Evolutionary conservation across 179 eudicot genomes (phyloP), one percentile per base, ranked within the genome.

Genomic region (Silene noctiflora): DNA sequence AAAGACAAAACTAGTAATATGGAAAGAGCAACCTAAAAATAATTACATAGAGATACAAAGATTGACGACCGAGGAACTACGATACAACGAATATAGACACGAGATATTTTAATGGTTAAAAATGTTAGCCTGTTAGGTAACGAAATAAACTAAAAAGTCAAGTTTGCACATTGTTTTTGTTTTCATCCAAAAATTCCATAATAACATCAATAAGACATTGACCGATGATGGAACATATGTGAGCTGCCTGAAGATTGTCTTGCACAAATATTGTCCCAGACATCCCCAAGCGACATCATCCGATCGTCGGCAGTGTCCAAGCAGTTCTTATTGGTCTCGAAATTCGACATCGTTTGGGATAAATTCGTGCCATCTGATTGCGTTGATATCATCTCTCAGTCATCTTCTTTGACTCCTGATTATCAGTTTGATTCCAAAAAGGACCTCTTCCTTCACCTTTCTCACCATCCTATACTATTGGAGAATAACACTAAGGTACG

Each of bases 301-400:
- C 63, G 74, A 71, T 71, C 74, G n/a, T 51, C 74, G 14, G 42
- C 10, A 11, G 63, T 71, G 14, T 71, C 74, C 6, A 71, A 71
- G 58, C 72, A 44, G 1, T 44, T 69, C 31, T 22, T 42, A 19
- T 69, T 59, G 8, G 72, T 17, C 8, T 69, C 72, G 10, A 25
- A 42, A 19, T 69, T 11, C 72, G 58, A 69, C 39, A 44, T 58
- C n/a, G 58, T 22, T n/a, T 69, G 72, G 72, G 56, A 44, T 4
- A 74, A 74, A 0, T 24, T 74, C 16, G 2, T 74, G 6, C 77
- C 77, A 17, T 27, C 61, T 8, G 70, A 74, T 17, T 63, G 25
- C 24, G 20, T 1, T 42, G 69, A 74, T 4, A 44, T 74, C 1
- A 63, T 74, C 3, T 6, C 55, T 20, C 46, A n/a, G 31, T 24